Base-by-base conservation (phyloP, 352 stramenopile genomes). In the Globisporangium paddicum region DNA sequence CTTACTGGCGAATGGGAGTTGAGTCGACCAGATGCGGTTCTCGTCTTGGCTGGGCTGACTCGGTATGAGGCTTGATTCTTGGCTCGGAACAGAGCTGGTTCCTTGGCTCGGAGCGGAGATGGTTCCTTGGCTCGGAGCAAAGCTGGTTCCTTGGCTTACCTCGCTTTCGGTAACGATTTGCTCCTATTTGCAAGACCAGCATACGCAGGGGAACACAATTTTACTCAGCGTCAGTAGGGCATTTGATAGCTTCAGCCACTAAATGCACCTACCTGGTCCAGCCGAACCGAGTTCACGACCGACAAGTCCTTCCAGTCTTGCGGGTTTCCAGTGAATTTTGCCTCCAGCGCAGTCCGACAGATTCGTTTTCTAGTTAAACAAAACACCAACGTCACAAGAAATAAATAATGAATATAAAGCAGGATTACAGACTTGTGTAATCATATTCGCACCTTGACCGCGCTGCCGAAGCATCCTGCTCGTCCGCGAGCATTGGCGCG, bases 281-380 rank as follows among this genome's bases (percentile, higher is more conserved):
- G 23, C 4, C 35, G n/a, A 48, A 83, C 56, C 8, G 64, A 74
- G 60, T 66, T 59, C 4, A 79, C 54, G 21, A 67, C 52, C 14
- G 72, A 75, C 13, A 82, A 60, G 34, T 79, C 50, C 44, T 34
- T 48, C 75, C 75, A 85, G 38, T 74, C 65, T 6, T 63, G 60
- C 10, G 47, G 60, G 28, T 58, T 67, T 3, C 52, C 66, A 6
- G 25, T 28, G 41, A 78, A 82, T 47, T 60, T 62, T 5, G 68
- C 68, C 48, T 78, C 62, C 14, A 82, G 50, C 16, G 71, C n/a
- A 32, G 67, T 47, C 10, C 73, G 69, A n/a, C 60, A 30, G 25
- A 67, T 62, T 13, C 50, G 28, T 30, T 62, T 35, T 49, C 55
- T 53, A 34, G 10, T 1, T 3, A 9, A 25, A 38, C 9, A 14